Conservation (phyloP, 148 eudicot genomes). For the Simmondsia chinensis region DNA sequence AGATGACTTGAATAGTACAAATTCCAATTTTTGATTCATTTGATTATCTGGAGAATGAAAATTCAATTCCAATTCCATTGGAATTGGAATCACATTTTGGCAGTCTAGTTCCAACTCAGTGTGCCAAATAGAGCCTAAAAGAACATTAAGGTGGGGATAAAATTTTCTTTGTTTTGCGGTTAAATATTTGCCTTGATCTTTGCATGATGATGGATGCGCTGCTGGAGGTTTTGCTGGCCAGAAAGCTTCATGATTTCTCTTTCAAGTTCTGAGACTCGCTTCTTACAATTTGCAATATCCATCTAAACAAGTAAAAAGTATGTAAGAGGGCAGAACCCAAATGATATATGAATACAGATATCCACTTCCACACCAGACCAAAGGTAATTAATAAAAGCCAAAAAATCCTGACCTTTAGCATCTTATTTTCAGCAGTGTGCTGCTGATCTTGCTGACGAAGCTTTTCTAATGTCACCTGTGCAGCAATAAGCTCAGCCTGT, state of each 20-base stretch:
- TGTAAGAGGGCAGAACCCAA: neutral
- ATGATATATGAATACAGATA: neutral
- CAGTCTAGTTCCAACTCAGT: too few relatives aligned
- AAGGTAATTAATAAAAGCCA: neutral
- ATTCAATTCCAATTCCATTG: too few relatives aligned
- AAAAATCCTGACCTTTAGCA: slow-evolving; percentile 52
- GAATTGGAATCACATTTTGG: too few relatives aligned
- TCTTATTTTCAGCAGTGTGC: slow-evolving; percentile 61
- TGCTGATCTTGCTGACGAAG: slow-evolving; percentile 42
- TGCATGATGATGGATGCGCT: slow-evolving; percentile 91
- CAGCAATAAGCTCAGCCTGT: slow-evolving; percentile 64
- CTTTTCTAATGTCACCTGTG: slow-evolving; percentile 67
- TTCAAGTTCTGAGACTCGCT: slow-evolving; percentile 56
- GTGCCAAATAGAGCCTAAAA: too few relatives aligned
- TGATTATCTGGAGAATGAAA: too few relatives aligned
- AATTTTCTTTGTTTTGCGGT: neutral
- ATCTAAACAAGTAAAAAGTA: slow-evolving; percentile 24
- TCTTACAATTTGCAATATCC: slow-evolving; percentile 47
- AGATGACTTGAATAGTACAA: too few relatives aligned
- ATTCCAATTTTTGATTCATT: too few relatives aligned
- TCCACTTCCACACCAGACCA: neutral
- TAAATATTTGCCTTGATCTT: slow-evolving; percentile 67
- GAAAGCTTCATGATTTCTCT: slow-evolving; percentile 63
- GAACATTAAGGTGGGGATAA: too few relatives aligned
- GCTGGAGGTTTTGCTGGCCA: slow-evolving; percentile 90